These are phyloP conservation scores for Urtica urens DNA, from an alignment of 306 rosid species.

Conservation along the genomic window DNA sequence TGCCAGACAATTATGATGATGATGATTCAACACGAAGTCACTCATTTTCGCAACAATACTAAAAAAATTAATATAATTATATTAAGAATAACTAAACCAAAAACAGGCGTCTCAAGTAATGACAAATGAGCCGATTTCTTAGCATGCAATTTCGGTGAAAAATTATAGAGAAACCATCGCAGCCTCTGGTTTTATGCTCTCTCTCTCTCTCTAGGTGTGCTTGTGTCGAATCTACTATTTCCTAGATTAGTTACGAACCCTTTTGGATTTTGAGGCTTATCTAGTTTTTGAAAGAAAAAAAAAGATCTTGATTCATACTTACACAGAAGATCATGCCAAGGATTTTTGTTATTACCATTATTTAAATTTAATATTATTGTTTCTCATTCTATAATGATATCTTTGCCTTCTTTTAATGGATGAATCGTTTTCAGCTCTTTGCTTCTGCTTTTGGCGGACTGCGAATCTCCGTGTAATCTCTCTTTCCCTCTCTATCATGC, in stretches of 20 bases:
- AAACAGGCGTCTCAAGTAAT: too few species aligned
- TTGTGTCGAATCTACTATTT: slow-evolving; percentile 19
- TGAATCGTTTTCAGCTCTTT: slow-evolving; percentile 22
- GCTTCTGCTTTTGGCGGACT: slow-evolving; percentile 20
- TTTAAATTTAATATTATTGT: slow-evolving; percentile 1
- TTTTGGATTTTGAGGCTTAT: slow-evolving; percentile 11
- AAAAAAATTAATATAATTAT: too few species aligned
- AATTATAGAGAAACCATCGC: slow-evolving; percentile 31
- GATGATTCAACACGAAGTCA: too few species aligned
- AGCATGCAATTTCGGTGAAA: slow-evolving; percentile 32
- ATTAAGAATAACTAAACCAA: too few species aligned
- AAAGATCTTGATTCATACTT: slow-evolving; percentile 12
- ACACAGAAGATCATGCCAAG: slow-evolving; percentile 29
- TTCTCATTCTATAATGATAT: slow-evolving; percentile 30
- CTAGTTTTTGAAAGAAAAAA: slow-evolving; percentile 12
- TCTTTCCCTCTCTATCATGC: background rate
- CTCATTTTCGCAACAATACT: too few species aligned
- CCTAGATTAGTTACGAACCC: slow-evolving; percentile 12
- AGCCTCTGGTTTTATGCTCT: slow-evolving; percentile 32
- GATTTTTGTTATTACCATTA: slow-evolving; percentile 16
- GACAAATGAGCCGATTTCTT: slow-evolving; percentile 24
- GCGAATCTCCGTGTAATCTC: slow-evolving; percentile 4
- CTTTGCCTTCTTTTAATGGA: slow-evolving; percentile 17
- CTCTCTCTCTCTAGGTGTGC: slow-evolving; percentile 14
- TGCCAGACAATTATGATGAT: too few species aligned